Evolutionary conservation across 805 yeast genomes (phyloP).

Genomic region (Wickerhamiella azymoides): DNA sequence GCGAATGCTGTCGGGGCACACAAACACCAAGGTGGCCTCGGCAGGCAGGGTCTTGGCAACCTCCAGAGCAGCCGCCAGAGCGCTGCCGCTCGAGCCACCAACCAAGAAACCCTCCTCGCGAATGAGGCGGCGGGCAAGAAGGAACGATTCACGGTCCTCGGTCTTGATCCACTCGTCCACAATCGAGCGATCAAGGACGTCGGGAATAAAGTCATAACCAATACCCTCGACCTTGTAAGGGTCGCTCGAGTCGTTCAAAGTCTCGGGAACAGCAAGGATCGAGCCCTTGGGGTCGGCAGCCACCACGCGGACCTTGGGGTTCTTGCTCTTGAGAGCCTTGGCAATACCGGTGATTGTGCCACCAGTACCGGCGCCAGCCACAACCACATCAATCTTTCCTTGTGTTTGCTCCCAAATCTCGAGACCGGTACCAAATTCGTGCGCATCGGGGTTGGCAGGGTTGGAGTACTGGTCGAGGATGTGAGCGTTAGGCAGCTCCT

Average conservation of each 20-base stretch:
- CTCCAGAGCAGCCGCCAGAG: constrained; percentile 63
- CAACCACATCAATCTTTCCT: constrained; percentile 56
- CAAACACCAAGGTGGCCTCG: constrained; percentile 62
- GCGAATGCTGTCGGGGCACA: constrained; percentile 77
- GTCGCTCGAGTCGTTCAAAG: constrained; percentile 45
- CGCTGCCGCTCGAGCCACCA: constrained; percentile 84
- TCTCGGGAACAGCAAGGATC: constrained; percentile 65
- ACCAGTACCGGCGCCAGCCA: constrained; percentile 93
- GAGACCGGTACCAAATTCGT: constrained; percentile 69
- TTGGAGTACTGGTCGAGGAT: constrained; percentile 75
- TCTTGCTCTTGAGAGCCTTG: constrained; percentile 56
- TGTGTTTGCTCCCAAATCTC: constrained; percentile 74
- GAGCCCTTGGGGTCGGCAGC: constrained; percentile 87
- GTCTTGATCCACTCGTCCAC: constrained; percentile 79
- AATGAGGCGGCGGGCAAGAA: constrained; percentile 67
- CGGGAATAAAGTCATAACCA: constrained; percentile 80
- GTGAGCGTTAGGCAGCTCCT: constrained; percentile 72
- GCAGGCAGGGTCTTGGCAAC: constrained; percentile 57
- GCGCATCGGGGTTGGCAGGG: constrained; percentile 69
- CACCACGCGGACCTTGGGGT: constrained; percentile 44
- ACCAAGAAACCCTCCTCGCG: constrained; percentile 75
- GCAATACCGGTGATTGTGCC: constrained; percentile 83
- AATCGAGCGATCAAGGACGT: constrained; percentile 49
- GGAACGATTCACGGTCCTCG: constrained; percentile 67
- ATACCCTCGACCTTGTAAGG: constrained; percentile 77